These are phyloP conservation scores for Coniella lustricola DNA, from an alignment of 2,329 filamentous ascomycete species.

Conservation along the genomic window DNA sequence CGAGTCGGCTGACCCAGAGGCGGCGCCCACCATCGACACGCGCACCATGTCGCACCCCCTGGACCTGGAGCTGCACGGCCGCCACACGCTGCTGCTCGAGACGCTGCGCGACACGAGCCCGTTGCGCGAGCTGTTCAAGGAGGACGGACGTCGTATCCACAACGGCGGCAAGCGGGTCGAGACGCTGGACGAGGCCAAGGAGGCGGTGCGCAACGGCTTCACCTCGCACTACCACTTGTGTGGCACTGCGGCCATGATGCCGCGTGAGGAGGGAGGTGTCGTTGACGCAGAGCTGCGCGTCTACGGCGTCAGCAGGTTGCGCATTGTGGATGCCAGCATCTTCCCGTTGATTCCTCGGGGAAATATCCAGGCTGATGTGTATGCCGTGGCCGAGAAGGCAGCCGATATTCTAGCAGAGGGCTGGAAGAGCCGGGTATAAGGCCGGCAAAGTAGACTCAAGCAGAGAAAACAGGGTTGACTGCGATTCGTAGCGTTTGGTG, in stretches of 20 bases:
- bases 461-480: too few relatives aligned
- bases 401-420: slow-evolving; percentile 8
- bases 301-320: slow-evolving; percentile 8
- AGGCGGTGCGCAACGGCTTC: not conserved
- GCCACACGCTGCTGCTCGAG: slow-evolving; percentile 33
- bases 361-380: slow-evolving; percentile 11
- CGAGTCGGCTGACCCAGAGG: slow-evolving; percentile 30
- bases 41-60: slow-evolving; percentile 44
- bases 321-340: slow-evolving; percentile 10
- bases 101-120: slow-evolving; percentile 32
- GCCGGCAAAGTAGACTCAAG: too few relatives aligned
- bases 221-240: slow-evolving; percentile 6
- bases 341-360: slow-evolving; percentile 10
- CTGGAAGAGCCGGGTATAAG: not conserved
- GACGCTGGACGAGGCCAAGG: slow-evolving; percentile 8
- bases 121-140: slow-evolving; percentile 31
- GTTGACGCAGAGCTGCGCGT: slow-evolving; percentile 10
- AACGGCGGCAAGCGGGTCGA: slow-evolving; percentile 3
- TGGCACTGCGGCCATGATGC: slow-evolving; percentile 9
- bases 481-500: too few relatives aligned
- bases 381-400: slow-evolving; percentile 12
- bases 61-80: slow-evolving; percentile 36
- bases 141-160: slow-evolving; percentile 10
- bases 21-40: slow-evolving; percentile 43
- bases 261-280: slow-evolving; percentile 3